These are phyloP conservation scores for Globisporangium nunn DNA, from an alignment of 352 stramenopile genomes.

Conservation along the genomic window DNA sequence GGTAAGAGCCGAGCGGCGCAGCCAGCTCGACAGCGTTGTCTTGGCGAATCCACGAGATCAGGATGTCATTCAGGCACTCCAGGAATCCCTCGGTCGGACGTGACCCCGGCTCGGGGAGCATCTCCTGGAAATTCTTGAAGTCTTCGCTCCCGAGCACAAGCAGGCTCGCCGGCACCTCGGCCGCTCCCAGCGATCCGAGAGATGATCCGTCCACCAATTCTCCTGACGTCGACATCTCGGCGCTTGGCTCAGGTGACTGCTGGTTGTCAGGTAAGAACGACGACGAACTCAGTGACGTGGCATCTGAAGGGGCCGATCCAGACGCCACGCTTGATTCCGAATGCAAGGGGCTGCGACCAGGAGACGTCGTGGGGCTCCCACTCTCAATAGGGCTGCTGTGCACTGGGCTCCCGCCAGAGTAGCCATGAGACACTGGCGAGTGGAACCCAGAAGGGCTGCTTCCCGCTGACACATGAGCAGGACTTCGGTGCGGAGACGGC, in stretches of 20 bases:
- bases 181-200: conserved; percentile 16
- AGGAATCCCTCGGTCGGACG: conserved; percentile 65
- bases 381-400: conserved; percentile 37
- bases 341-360: conserved; percentile 54
- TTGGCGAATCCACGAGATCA: conserved; percentile 79
- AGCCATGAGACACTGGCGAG: conserved; percentile 30
- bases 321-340: conserved; percentile 52
- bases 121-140: conserved; percentile 74
- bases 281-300: conserved; percentile 57
- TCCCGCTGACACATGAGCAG: conserved; percentile 14
- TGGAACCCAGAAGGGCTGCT: conserved; percentile 33
- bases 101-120: conserved; percentile 53
- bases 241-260: conserved; percentile 24
- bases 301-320: conserved; percentile 45
- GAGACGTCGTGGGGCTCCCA: conserved; percentile 49
- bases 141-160: conserved; percentile 57
- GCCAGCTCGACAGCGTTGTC: conserved; percentile 66
- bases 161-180: conserved; percentile 46
- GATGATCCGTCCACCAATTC: conserved; percentile 16
- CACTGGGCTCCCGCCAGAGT: conserved; percentile 37
- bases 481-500: conserved; percentile 16
- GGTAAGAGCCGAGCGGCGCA: conserved; percentile 45
- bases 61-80: conserved; percentile 75
- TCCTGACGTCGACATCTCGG: conserved; percentile 20
- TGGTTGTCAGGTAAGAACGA: conserved; percentile 76